A percentile compares a stretch with the other conserved stretches of the same genome.
These are phyloP conservation scores for Eudorina sp. DNA, from an alignment of 139 green algal genomes.

Conservation along the genomic window DNA sequence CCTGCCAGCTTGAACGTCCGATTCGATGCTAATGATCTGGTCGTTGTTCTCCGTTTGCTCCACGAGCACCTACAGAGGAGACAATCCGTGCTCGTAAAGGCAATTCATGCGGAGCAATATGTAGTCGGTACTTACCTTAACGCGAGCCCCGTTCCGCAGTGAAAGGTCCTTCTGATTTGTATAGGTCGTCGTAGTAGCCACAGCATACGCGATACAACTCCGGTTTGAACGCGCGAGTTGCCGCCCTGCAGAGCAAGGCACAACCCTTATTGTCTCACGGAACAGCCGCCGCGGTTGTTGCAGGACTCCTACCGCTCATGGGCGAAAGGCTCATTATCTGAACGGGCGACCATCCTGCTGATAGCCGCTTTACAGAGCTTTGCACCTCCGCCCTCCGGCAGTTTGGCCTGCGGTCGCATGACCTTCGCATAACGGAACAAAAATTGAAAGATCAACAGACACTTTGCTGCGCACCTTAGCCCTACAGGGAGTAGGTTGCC, in stretches of 20 bases:
- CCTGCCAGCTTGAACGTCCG: slow-evolving; percentile 60
- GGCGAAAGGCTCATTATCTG: not conserved
- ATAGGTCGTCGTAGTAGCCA: not conserved
- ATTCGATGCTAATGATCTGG: slow-evolving; percentile 57
- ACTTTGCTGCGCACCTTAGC: not conserved
- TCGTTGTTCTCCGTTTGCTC: slow-evolving; percentile 29
- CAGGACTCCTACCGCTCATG: not conserved
- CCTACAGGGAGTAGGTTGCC: not conserved
- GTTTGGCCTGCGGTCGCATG: not conserved
- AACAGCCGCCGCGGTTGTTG: not conserved
- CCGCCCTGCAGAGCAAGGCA: not conserved
- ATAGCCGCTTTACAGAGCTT: not conserved
- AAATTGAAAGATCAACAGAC: not conserved
- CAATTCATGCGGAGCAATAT: not conserved
- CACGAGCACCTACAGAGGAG: slow-evolving; percentile 46
- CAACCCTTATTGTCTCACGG: not conserved
- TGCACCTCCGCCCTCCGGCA: not conserved
- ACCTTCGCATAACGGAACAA: not conserved
- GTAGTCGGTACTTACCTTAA: slow-evolving; percentile 24
- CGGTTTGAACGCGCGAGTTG: slow-evolving; percentile 1
- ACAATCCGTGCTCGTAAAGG: not conserved
- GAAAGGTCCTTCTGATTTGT: slow-evolving; percentile 16
- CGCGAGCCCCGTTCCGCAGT: slow-evolving; percentile 13
- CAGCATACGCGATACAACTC: not conserved
- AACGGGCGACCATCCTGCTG: not conserved